phyloP scores from a whole-genome alignment of 2,329 filamentous ascomycete genomes.

The Cephalotrichum gorgonifer region DNA sequence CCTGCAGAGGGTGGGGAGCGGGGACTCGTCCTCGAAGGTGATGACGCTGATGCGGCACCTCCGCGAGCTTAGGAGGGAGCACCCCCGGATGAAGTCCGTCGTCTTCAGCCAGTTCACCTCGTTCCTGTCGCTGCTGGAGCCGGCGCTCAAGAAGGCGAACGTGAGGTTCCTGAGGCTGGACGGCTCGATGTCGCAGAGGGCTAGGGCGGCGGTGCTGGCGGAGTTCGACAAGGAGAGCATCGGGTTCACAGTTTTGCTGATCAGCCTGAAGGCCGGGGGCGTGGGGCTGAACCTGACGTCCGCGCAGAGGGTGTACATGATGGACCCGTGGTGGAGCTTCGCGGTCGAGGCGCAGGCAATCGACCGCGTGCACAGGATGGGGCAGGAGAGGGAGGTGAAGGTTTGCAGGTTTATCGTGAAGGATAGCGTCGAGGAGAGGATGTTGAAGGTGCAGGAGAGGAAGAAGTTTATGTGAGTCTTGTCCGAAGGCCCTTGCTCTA shows the following conservation, averaged over 20 bases:
- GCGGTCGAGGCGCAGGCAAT: conserved; percentile 95
- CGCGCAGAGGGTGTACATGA: conserved; percentile 89
- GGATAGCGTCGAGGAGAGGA: conserved; percentile 87
- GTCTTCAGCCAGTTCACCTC: conserved; percentile 97
- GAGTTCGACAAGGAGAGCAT: conserved; percentile 52
- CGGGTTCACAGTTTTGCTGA: conserved; percentile 64
- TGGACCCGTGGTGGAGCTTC: conserved; percentile 99
- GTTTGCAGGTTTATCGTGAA: conserved; percentile 85
- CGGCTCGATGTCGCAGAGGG: conserved; percentile 79
- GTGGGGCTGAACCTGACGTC: conserved; percentile 89
- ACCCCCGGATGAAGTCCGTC: conserved; percentile 72
- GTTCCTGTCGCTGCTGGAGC: conserved; percentile 84
- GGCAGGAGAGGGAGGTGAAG: conserved; percentile 74
- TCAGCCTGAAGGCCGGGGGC: conserved; percentile 81
- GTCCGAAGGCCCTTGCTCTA: neutral
- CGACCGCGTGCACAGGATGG: conserved; percentile 95
- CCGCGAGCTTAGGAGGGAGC: conserved; percentile 52
- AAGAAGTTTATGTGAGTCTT: conserved; percentile 85
- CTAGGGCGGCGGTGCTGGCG: conserved; percentile 64
- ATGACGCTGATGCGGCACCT: conserved; percentile 68
- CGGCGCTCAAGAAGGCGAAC: conserved; percentile 60
- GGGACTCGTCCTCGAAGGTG: conserved; percentile 79
- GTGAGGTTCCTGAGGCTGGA: conserved; percentile 83
- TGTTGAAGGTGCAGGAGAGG: conserved; percentile 84
- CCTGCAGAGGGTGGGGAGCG: conserved; percentile 48